Evolutionary conservation across 768 basidiomycete species (phyloP), one percentile per base, ranked within the genome.

Genomic region (Agrocybe chaxingu): DNA sequence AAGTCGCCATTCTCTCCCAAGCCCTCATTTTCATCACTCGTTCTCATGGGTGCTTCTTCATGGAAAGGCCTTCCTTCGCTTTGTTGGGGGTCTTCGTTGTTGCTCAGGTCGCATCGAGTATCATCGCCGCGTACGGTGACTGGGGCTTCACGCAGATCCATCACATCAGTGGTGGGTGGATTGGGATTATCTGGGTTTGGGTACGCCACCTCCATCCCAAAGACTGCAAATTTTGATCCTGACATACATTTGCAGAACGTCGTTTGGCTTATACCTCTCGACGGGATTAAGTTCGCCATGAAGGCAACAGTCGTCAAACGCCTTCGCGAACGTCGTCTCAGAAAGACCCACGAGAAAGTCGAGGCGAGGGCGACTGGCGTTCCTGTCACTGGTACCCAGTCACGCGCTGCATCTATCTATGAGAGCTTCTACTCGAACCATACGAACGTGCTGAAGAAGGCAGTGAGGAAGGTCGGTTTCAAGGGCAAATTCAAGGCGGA

Each of bases 1-100:
- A 96, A 76, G 96, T 98, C 50, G 96, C 96, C 51, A 94, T 98
- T 70, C 98, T 98, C 72, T 98, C 96, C 35, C 96, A 98, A 70
- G 96, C 96, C 1, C 76, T 98, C 54, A 97, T 96, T 74, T 96
- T 96, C 74, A 82, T 93, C 69, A 96, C 93, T 33, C 92, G 93
- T 72, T 84, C 93, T 56, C 94, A 95, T 62, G 79, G 87, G 7
- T 94, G 91, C 82, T 95, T 93, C 88, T 96, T 93, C 77, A 91
- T 92, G 89, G 92, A 96, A 69, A 85, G 92, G 46, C 92, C 92
- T 3, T 97, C 95, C n/a, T 69, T 76, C 32, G 96, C 96, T 16
- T 84, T 98, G 47, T 75, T 98, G 74, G 70, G 70, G 53, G 96
- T 96, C 8, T 98, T 98, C 83, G 84, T 82, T 69, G 59, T 98